A percentile compares a stretch with the other conserved stretches of the same genome.
Conservation (phyloP, 75 land plant species). For the Chamaecyparis obtusa region DNA sequence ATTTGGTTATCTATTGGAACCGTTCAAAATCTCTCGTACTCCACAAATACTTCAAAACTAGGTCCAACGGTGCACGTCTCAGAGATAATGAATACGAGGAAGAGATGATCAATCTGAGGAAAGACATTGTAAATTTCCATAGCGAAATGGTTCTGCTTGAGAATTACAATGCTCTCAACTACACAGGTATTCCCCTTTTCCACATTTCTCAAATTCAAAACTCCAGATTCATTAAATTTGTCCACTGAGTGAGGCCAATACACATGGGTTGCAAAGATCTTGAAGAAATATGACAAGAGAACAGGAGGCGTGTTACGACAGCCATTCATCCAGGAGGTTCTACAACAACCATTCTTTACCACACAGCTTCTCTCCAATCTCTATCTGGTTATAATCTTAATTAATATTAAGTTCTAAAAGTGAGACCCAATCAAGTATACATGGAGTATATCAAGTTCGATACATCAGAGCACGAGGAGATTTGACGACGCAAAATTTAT, state of each 20-base stretch:
- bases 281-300: conserved; percentile 94
- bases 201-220: not conserved
- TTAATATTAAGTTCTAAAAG: too few relatives aligned
- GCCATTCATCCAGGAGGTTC: conserved; percentile 74
- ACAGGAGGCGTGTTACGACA: conserved; percentile 60
- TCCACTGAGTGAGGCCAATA: not conserved
- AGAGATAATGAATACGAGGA: conserved; percentile 34
- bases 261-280: conserved; percentile 81
- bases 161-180: conserved; percentile 52
- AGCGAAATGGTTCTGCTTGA: conserved; percentile 57
- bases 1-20: too few relatives aligned
- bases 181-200: conserved; percentile 29
- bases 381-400: too few relatives aligned
- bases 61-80: conserved; percentile 22
- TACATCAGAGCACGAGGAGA: too few relatives aligned
- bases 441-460: too few relatives aligned
- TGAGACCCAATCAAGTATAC: too few relatives aligned
- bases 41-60: too few relatives aligned
- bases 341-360: conserved; percentile 89
- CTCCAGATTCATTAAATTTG: not conserved
- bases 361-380: conserved; percentile 82
- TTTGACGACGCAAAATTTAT: too few relatives aligned
- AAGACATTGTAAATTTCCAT: conserved; percentile 51
- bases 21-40: too few relatives aligned
- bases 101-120: conserved; percentile 34